Evolutionary conservation across 2,329 filamentous ascomycete genomes (phyloP), one percentile per base, ranked within the genome.

Genomic region (Knoxdaviesia proteae): DNA sequence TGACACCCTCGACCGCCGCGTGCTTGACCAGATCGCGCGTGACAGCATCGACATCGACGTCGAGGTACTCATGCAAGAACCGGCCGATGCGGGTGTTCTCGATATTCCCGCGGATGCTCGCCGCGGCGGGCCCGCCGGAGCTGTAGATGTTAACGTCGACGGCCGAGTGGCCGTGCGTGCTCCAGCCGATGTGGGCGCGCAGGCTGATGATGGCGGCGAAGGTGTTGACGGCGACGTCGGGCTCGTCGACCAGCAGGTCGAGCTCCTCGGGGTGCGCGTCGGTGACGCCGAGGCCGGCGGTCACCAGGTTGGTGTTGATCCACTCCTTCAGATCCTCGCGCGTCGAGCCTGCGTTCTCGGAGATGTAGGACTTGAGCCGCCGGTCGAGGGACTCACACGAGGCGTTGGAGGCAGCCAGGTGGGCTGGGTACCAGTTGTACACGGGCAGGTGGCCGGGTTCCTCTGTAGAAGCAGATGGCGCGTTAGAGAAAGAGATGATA

Each of bases 61-160:
- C 71, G 0, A 98, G 69, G 53, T 90, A 98, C 6, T 75, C 63
- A 6, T 74, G 65, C 45, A 98, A 61, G 57, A 94, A 98, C 38
- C 71, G 64, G 34, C 90, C 90, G 1, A 98, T 70, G 31, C 96
- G 86, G 0, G 79, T 96, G 56, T 98, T 98, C 64, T 98, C 90
- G 43, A 92, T 78, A 57, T 96, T 96, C 6, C 88, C 88, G 3
- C 73, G 63, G 6, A 94, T 66, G 9, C 69, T 65, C 38, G 71
- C 68, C 1, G 77, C 72, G 35, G 71, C 67, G 0, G 72, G 67
- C 4, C 82, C 77, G 39, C 68, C 67, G 0, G 81, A 87, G 42
- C 82, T 80, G 61, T 96, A 98, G 50, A 98, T 84, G 58, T 98
- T 98, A 40, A 98, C 90, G 56, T 98, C 90, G 6, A 90, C 86